Conservation (phyloP, 129 eudicot genomes). For the Tagetes patula region DNA sequence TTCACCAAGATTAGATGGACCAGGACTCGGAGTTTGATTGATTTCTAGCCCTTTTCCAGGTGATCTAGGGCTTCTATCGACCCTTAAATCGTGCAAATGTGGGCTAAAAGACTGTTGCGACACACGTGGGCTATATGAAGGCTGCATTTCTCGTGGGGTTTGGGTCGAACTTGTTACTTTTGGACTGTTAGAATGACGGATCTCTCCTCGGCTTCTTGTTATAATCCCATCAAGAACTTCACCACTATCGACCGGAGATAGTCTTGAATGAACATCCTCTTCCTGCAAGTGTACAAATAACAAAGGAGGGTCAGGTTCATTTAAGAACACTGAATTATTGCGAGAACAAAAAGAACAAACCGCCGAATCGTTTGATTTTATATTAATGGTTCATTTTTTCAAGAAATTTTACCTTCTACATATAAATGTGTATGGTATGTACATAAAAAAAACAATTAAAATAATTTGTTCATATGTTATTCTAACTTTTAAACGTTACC, state of each 20-base stretch:
- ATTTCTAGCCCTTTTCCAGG: constrained; percentile 52
- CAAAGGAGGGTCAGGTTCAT: background rate
- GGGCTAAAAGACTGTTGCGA: constrained; percentile 48
- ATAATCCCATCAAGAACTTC: constrained; percentile 69
- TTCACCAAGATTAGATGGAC: constrained; percentile 51
- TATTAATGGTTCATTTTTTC: too few relatives aligned
- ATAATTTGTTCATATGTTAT: too few relatives aligned
- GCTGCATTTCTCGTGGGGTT: constrained; percentile 47
- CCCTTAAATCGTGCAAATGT: constrained; percentile 28
- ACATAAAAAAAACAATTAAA: too few relatives aligned
- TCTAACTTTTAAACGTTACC: too few relatives aligned
- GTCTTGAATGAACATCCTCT: constrained; percentile 47
- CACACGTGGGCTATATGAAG: constrained; percentile 60
- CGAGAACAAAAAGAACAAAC: too few relatives aligned
- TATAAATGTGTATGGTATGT: too few relatives aligned
- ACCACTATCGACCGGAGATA: constrained; percentile 47
- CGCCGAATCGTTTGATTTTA: too few relatives aligned
- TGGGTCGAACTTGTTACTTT: constrained; percentile 61
- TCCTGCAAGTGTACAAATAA: constrained; percentile 45
- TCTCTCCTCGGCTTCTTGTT: constrained; percentile 89
- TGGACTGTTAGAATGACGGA: constrained; percentile 63
- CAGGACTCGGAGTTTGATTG: constrained; percentile 65
- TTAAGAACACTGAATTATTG: too few relatives aligned
- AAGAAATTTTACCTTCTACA: too few relatives aligned
- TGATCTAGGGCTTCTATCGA: constrained; percentile 44